These are phyloP conservation scores for Beta corolliflora DNA, from an alignment of 179 eudicot genomes.

Conservation along the genomic window DNA sequence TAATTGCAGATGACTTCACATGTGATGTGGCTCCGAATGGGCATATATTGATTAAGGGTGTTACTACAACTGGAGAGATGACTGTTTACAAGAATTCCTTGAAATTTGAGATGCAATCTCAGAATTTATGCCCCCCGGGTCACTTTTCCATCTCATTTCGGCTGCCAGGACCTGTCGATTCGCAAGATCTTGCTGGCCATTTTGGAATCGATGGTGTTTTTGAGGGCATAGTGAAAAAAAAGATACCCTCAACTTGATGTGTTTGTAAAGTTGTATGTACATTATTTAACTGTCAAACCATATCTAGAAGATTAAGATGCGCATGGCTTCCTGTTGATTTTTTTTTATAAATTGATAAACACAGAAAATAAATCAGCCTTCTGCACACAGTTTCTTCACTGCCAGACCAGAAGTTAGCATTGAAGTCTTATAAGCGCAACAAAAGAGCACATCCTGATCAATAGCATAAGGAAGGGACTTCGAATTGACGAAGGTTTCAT, in stretches of 20 bases:
- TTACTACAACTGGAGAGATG: slow-evolving; percentile 75
- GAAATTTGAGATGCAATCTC: slow-evolving; percentile 75
- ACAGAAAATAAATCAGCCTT: background rate
- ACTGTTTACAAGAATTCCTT: slow-evolving; percentile 45
- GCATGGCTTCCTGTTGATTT: background rate
- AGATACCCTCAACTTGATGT: background rate
- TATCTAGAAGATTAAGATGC: slow-evolving; percentile 6
- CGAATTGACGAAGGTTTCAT: background rate
- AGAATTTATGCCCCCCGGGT: slow-evolving; percentile 83
- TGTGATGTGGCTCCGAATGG: slow-evolving; percentile 81
- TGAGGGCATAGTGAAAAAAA: slow-evolving; percentile 74
- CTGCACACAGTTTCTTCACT: background rate
- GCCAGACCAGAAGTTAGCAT: slow-evolving; percentile 1
- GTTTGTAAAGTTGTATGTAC: slow-evolving; percentile 4
- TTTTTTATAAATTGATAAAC: background rate
- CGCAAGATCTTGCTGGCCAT: slow-evolving; percentile 55
- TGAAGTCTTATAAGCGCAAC: background rate
- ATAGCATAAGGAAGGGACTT: slow-evolving; percentile 8
- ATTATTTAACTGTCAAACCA: slow-evolving; percentile 3
- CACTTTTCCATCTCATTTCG: slow-evolving; percentile 72
- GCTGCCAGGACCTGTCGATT: slow-evolving; percentile 93
- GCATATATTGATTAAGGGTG: slow-evolving; percentile 63
- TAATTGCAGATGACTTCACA: slow-evolving; percentile 65
- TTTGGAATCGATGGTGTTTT: slow-evolving; percentile 85
- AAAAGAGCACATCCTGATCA: background rate